phyloP scores from a whole-genome alignment of 345 rosid species.

The Aurinia saxatilis region DNA sequence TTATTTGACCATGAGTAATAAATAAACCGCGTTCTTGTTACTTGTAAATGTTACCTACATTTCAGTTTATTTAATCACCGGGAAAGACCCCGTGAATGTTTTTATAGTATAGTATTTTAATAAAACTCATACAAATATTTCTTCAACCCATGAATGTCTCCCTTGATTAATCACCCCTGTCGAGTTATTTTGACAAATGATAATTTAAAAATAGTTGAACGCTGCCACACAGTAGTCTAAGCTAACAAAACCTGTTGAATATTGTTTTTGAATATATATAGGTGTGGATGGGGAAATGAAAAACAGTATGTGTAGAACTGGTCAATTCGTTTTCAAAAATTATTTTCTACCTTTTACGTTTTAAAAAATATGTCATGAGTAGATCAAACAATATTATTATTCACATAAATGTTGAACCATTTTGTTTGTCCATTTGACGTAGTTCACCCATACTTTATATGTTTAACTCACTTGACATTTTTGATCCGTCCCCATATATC shows the following conservation, averaged over 20 bases:
- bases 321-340: too few relatives aligned
- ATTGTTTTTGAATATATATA: too few relatives aligned
- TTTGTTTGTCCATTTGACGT: too few relatives aligned
- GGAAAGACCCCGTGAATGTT: neutral
- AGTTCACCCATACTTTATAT: too few relatives aligned
- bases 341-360: too few relatives aligned
- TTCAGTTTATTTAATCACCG: conserved; percentile 15
- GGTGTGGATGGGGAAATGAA: too few relatives aligned
- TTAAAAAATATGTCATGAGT: too few relatives aligned
- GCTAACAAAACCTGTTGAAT: neutral
- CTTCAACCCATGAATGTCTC: neutral
- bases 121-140: neutral
- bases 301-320: too few relatives aligned
- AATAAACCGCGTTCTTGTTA: neutral
- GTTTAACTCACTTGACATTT: too few relatives aligned
- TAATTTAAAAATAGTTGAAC: neutral
- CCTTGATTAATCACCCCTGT: neutral
- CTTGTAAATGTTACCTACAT: conserved; percentile 5
- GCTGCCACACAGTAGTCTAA: neutral
- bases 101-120: neutral
- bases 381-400: too few relatives aligned
- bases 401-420: too few relatives aligned
- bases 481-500: too few relatives aligned
- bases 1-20: neutral
- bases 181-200: neutral